Evolutionary conservation across 129 eudicot genomes (phyloP).

Genomic region (Sambucus nigra): DNA sequence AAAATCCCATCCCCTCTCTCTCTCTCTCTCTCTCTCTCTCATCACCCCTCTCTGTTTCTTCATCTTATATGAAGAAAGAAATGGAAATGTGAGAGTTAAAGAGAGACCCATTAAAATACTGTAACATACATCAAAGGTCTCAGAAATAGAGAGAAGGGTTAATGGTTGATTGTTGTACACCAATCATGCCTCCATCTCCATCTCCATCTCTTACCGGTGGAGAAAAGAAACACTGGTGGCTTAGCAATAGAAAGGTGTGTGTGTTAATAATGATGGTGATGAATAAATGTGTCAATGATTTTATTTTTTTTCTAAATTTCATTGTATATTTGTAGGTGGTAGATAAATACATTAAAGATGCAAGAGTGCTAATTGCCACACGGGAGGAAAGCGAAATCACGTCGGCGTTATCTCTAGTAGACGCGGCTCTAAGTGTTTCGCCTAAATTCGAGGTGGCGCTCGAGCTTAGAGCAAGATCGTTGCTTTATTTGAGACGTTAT

Average conservation of each 20-base stretch:
- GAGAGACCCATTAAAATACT: constrained; percentile 12
- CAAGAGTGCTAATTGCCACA: constrained; percentile 48
- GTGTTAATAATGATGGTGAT: neutral
- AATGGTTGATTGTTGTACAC: constrained; percentile 33
- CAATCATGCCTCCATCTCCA: constrained; percentile 39
- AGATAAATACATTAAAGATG: constrained; percentile 74
- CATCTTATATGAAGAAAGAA: neutral
- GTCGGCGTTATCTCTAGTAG: constrained; percentile 63
- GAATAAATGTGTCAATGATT: neutral
- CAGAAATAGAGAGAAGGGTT: constrained; percentile 12
- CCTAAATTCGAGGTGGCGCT: constrained; percentile 65
- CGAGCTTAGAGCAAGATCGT: constrained; percentile 75
- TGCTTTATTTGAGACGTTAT: constrained; percentile 57
- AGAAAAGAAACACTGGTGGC: constrained; percentile 95
- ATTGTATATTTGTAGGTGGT: constrained; percentile 38
- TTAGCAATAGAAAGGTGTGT: constrained; percentile 65
- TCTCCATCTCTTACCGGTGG: constrained; percentile 47
- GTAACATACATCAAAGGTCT: neutral
- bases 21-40: constrained; percentile 8
- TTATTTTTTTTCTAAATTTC: neutral
- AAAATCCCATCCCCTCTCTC: constrained; percentile 15
- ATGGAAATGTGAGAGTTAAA: neutral
- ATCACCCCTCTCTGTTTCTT: neutral
- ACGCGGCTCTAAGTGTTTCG: constrained; percentile 58
- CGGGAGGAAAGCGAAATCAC: constrained; percentile 48